Percentiles rank a stretch among this genome's conserved stretches.
Evolutionary conservation across 805 yeast species (phyloP).

Genomic region (Schizosaccharomyces osmophilus): DNA sequence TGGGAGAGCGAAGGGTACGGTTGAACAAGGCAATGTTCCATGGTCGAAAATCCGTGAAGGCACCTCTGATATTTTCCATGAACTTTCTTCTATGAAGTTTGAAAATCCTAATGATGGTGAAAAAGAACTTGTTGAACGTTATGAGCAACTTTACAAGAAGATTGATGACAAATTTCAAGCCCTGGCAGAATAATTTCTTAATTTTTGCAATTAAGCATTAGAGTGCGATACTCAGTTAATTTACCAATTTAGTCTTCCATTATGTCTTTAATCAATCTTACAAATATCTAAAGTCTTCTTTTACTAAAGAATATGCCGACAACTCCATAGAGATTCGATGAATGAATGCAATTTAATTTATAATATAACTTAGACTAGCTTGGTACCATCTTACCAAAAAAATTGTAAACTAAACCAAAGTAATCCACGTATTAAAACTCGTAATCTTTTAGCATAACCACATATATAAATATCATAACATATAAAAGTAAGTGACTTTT

Average conservation of each 20-base stretch:
- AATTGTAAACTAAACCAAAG: too few species aligned
- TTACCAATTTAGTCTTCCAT: background rate
- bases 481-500: too few species aligned
- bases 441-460: too few species aligned
- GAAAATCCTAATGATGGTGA: conserved; percentile 77
- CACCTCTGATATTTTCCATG: conserved; percentile 75
- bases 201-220: background rate
- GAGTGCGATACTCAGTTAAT: background rate
- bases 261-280: background rate
- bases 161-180: conserved; percentile 86
- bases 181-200: conserved; percentile 49
- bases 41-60: conserved; percentile 84
- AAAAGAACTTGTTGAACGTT: conserved; percentile 48
- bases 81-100: conserved; percentile 85
- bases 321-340: too few species aligned
- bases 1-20: conserved; percentile 95
- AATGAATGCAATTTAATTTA: too few species aligned
- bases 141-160: conserved; percentile 44
- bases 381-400: too few species aligned
- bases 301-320: too few species aligned
- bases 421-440: too few species aligned
- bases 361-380: too few species aligned
- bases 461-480: too few species aligned
- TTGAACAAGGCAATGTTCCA: conserved; percentile 32
- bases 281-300: too few species aligned